Conservation (phyloP, 225 moss, liverwort and hornwort genomes). For the Anthoceros angustus region DNA sequence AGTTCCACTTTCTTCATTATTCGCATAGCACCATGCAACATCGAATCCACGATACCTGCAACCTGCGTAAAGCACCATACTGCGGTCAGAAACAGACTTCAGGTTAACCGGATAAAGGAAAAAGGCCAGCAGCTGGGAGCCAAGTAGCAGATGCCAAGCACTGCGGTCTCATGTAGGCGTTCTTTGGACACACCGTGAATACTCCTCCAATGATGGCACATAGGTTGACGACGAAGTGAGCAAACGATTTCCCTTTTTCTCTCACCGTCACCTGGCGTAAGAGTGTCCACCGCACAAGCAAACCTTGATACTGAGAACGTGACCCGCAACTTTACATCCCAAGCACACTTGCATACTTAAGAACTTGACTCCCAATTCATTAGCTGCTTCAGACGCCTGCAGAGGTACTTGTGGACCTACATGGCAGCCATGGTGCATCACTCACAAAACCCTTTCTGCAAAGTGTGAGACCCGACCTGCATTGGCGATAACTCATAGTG, state of each 20-base stretch:
- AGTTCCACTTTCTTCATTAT: conserved; percentile 71
- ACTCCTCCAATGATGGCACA: conserved; percentile 80
- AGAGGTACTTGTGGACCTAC: too few species aligned
- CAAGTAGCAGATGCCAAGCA: background rate
- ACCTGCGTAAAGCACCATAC: conserved; percentile 20
- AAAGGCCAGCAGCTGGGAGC: background rate
- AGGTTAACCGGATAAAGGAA: background rate
- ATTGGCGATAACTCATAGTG: conserved; percentile 61
- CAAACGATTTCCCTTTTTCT: conserved; percentile 52
- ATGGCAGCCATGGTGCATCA: too few species aligned
- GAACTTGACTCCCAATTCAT: too few species aligned
- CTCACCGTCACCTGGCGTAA: conserved; percentile 47
- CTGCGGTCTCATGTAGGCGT: background rate
- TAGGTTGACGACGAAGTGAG: conserved; percentile 53
- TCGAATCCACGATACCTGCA: conserved; percentile 58
- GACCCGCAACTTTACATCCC: background rate
- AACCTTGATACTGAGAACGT: background rate
- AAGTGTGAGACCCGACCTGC: conserved; percentile 30
- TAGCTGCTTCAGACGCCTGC: too few species aligned
- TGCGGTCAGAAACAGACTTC: background rate
- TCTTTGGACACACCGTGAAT: conserved; percentile 39
- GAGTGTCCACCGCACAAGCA: background rate
- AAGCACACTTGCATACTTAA: background rate
- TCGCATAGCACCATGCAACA: conserved; percentile 55
- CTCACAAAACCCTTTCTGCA: background rate